phyloP scores from a whole-genome alignment of 23 red algal species.

The Gracilaria domingensis region DNA sequence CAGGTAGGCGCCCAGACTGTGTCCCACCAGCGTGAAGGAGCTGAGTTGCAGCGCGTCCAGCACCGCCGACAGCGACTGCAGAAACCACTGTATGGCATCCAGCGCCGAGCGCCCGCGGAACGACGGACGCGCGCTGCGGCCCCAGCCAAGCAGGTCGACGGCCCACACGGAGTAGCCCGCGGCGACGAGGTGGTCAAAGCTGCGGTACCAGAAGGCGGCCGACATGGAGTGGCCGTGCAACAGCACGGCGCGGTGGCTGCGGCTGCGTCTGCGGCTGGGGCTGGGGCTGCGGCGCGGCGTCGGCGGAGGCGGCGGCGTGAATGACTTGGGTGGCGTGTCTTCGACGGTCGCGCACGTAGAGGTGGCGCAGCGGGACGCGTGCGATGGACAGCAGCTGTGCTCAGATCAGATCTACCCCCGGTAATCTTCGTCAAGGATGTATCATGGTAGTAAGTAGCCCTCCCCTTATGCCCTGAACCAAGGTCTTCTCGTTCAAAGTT shows the following conservation, averaged over 20 bases:
- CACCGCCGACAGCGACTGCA: too few species aligned
- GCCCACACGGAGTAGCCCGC: constrained; percentile 69
- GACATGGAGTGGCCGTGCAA: too few species aligned
- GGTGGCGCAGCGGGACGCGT: constrained; percentile 19
- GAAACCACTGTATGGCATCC: too few species aligned
- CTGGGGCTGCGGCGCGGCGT: constrained; percentile 32
- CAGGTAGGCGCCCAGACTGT: constrained; percentile 91
- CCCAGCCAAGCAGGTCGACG: constrained; percentile 94
- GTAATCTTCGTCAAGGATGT: too few species aligned
- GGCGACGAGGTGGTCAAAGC: constrained; percentile 85
- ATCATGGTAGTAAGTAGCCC: too few species aligned
- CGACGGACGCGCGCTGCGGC: constrained; percentile 74
- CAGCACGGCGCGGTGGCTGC: constrained; percentile 66
- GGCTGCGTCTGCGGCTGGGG: too few species aligned
- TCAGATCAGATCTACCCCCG: too few species aligned
- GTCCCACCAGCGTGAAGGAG: constrained; percentile 75
- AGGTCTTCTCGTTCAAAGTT: too few species aligned
- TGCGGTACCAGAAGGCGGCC: constrained; percentile 86
- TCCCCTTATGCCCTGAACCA: too few species aligned
- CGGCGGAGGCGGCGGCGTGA: background rate
- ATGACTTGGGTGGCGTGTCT: constrained; percentile 55
- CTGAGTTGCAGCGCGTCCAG: constrained; percentile 22
- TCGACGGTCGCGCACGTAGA: constrained; percentile 27
- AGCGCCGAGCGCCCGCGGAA: too few species aligned
- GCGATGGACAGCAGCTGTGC: constrained; percentile 41